Conservation (phyloP, 106 monocot genomes). For the Acanthochlamys bracteata region DNA sequence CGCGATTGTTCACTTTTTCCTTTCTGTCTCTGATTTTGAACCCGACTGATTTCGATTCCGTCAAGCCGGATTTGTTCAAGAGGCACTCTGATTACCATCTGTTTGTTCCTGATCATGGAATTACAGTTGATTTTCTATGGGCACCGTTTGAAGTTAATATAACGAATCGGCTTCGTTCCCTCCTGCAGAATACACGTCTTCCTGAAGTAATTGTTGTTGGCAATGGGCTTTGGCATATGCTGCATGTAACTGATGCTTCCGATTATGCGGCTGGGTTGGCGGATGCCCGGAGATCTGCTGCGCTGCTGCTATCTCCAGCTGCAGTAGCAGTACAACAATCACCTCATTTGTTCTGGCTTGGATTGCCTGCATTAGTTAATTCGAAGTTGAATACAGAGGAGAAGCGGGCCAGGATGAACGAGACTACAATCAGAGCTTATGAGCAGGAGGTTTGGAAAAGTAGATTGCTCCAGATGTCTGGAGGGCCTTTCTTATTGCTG, state of each 20-base stretch:
- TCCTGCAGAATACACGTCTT: neutral
- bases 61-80: conserved; percentile 59
- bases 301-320: conserved; percentile 7
- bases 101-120: conserved; percentile 20
- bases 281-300: conserved; percentile 11
- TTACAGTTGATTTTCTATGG: conserved; percentile 72
- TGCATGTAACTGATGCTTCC: conserved; percentile 44
- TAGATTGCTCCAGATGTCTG: conserved; percentile 32
- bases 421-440: conserved; percentile 28
- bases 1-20: conserved; percentile 49
- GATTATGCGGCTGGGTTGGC: conserved; percentile 39
- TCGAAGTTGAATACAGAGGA: conserved; percentile 61
- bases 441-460: conserved; percentile 27
- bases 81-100: conserved; percentile 75
- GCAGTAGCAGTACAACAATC: neutral
- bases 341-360: conserved; percentile 78
- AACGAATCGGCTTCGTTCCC: conserved; percentile 20
- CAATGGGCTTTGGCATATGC: conserved; percentile 96
- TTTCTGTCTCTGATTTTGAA: conserved; percentile 40
- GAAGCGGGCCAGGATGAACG: conserved; percentile 66
- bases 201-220: conserved; percentile 74
- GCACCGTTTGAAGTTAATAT: conserved; percentile 73
- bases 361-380: conserved; percentile 59
- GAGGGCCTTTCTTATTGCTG: conserved; percentile 56
- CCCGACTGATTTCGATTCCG: conserved; percentile 23